A percentile compares a stretch with the other conserved stretches of the same genome.
These are phyloP conservation scores for Endotrypanum monterogeii DNA, from an alignment of 208 protist species.

Conservation along the genomic window DNA sequence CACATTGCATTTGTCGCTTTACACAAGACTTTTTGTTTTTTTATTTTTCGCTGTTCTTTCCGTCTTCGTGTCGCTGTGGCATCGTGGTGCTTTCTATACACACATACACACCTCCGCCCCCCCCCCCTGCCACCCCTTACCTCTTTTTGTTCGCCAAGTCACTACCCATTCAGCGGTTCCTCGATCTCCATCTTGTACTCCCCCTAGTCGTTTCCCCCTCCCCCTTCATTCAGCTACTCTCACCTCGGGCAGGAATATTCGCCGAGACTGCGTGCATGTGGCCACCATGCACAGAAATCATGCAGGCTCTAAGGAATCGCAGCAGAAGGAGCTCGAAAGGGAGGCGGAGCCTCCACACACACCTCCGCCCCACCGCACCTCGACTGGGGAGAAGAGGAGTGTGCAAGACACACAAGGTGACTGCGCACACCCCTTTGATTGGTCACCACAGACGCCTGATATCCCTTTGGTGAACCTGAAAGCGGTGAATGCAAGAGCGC, in stretches of 20 bases:
- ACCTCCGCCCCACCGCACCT: slow-evolving; percentile 11
- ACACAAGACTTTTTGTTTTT: background rate
- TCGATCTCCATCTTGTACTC: background rate
- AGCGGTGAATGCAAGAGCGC: background rate
- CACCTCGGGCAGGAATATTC: background rate
- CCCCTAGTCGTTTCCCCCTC: background rate
- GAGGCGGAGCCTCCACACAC: slow-evolving; percentile 20
- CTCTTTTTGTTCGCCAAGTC: background rate
- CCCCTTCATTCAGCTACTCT: background rate
- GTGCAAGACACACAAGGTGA: background rate
- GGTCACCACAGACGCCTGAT: slow-evolving; percentile 37
- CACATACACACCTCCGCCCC: too few species aligned
- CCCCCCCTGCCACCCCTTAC: background rate
- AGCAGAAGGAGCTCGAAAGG: background rate
- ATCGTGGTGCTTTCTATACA: background rate
- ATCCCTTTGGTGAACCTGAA: slow-evolving; percentile 11
- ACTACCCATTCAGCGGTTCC: background rate
- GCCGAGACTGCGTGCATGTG: background rate
- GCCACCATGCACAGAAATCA: background rate
- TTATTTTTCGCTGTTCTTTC: background rate
- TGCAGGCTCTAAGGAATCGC: background rate
- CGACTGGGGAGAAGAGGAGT: background rate
- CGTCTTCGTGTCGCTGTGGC: background rate
- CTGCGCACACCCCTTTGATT: slow-evolving; percentile 13
- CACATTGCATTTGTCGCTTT: background rate